Base-by-base conservation (phyloP, 139 green algal species). In the Coelastrella sp. region DNA sequence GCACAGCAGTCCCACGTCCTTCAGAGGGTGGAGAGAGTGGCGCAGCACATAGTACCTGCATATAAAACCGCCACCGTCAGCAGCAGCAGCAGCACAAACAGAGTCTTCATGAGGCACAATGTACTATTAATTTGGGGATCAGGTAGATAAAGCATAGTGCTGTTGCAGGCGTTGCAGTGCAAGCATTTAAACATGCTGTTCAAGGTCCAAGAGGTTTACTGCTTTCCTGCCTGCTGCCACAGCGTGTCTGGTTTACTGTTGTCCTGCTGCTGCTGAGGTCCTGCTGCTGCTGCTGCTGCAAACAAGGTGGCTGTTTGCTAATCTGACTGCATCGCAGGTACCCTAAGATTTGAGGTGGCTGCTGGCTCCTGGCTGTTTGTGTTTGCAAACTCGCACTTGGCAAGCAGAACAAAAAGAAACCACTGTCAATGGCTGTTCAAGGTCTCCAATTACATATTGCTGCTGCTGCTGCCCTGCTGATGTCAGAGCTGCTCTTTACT, bases 41-140 rank as follows among this genome's bases (percentile, higher is more conserved):
- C 98, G 95, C 65, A 96, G 89, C 59, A 99, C 97, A 93, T 99
- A 99, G 95, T 99, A 99, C 89, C 96, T 97, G 65, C 19, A 78
- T 4, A 49, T 49, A 49, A 49, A 49, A 49, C 35, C 35, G 35
- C 35, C 35, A 49, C 35, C 35, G 35, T 19, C 78, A 70, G 80
- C 80, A 85, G 80, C 80, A 84, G 79, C 56, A 68, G 78, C 79
- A 85, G 58, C n/a, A n/a, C n/a, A 20, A 73, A n/a, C 60, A 61
- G 14, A 58, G 60, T 6, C n/a, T 49, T 49, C 35, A 49, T 49
- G 3, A 49, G 35, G 35, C 63, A 70, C 61, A 68, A 68, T 68
- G 61, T 68, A n/a, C n/a, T n/a, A n/a, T n/a, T n/a, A n/a, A n/a
- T n/a, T n/a, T n/a, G n/a, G n/a, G n/a, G n/a, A n/a, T n/a, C 35